Conservation (phyloP, 345 rosid species). For the Arabidopsis suecica region DNA sequence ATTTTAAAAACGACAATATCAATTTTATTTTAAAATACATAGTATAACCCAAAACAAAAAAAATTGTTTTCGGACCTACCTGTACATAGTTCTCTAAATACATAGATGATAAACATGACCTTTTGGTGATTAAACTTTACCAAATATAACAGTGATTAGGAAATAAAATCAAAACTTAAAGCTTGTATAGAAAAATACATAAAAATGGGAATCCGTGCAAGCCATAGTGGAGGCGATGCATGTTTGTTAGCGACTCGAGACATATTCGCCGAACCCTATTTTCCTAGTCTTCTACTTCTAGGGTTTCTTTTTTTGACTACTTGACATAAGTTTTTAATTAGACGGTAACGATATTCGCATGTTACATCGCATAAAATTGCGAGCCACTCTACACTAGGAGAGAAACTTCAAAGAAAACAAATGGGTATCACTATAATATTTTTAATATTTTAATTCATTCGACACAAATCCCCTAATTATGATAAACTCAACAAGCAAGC, state of each 20-base stretch:
- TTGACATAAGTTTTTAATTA: neutral
- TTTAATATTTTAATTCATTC: neutral
- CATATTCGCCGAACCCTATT: constrained; percentile 46
- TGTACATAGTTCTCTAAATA: neutral
- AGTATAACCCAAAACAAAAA: neutral
- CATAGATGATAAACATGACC: neutral
- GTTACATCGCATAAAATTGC: constrained; percentile 35
- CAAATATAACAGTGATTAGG: neutral
- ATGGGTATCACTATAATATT: neutral
- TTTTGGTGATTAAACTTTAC: neutral
- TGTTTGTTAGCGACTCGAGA: constrained; percentile 48
- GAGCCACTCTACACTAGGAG: constrained; percentile 20
- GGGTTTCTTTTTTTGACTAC: constrained; percentile 29
- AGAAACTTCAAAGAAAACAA: neutral
- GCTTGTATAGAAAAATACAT: neutral
- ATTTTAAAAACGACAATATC: too few species aligned
- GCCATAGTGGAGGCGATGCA: constrained; percentile 42
- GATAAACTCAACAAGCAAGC: constrained; percentile 1
- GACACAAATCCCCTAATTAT: neutral
- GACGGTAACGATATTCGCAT: constrained; percentile 30
- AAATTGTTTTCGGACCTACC: neutral
- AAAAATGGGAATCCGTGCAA: constrained; percentile 33
- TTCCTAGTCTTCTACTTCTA: constrained; percentile 37
- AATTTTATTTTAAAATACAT: too few species aligned
- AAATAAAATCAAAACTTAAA: neutral